Percentiles rank a stretch among this genome's conserved stretches.
Conservation (phyloP, 768 basidiomycete genomes). For the Amanita polypyramis region DNA sequence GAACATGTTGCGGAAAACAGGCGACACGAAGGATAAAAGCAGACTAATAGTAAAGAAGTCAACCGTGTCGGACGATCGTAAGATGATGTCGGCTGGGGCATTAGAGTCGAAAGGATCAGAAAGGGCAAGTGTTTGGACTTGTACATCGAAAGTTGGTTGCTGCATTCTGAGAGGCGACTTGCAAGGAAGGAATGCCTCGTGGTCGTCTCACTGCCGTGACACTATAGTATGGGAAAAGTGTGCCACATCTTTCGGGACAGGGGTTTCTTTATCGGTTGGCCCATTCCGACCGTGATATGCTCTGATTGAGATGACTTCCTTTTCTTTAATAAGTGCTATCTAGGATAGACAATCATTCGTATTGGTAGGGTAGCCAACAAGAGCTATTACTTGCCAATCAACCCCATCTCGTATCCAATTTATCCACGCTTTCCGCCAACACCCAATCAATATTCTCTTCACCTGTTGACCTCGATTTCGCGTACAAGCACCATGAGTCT, state of each 20-base stretch:
- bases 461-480: not conserved
- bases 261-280: no score
- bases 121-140: no score
- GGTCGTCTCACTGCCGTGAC: no score
- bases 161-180: not conserved
- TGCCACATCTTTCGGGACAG: no score
- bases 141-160: not conserved
- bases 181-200: no score
- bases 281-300: no score
- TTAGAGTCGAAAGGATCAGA: no score
- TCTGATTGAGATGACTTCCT: not conserved
- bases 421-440: slow-evolving; percentile 17
- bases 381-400: slow-evolving; percentile 5
- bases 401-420: slow-evolving; percentile 22
- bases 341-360: not conserved
- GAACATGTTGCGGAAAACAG: slow-evolving; percentile 9
- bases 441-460: slow-evolving; percentile 4
- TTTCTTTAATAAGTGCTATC: not conserved
- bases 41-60: slow-evolving; percentile 19
- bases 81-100: slow-evolving; percentile 14
- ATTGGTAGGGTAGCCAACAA: not conserved
- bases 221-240: no score
- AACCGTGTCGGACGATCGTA: slow-evolving; percentile 18
- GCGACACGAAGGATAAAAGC: slow-evolving; percentile 19
- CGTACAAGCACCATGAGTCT: slow-evolving; percentile 6